phyloP scores from a whole-genome alignment of 2,329 filamentous ascomycete species.

The Geoglossum cookeanum region DNA sequence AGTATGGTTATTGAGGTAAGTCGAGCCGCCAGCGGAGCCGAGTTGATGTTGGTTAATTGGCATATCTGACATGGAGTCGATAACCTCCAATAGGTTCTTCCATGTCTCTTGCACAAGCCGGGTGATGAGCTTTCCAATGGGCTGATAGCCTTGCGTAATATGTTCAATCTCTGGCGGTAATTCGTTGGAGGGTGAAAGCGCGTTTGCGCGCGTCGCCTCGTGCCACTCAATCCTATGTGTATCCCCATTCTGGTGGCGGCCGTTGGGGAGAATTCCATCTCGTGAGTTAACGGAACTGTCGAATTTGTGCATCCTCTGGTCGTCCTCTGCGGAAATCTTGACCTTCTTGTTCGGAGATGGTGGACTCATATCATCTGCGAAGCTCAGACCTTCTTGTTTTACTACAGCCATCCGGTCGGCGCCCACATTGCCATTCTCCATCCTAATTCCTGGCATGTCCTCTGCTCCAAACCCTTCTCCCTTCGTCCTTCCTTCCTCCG shows the following conservation, averaged over 20 bases:
- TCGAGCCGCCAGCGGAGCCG: constrained; percentile 22
- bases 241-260: neutral
- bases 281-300: neutral
- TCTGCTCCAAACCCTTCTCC: constrained; percentile 10
- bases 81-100: constrained; percentile 51
- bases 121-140: constrained; percentile 54
- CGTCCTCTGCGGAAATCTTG: neutral
- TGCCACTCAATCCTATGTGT: neutral
- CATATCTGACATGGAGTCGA: constrained; percentile 51
- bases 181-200: constrained; percentile 8
- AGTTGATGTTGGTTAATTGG: constrained; percentile 37
- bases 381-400: neutral
- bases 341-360: neutral
- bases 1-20: constrained; percentile 20
- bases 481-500: constrained; percentile 12
- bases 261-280: neutral
- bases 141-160: constrained; percentile 57
- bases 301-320: neutral
- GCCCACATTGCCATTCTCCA: constrained; percentile 36
- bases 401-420: constrained; percentile 15
- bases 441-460: constrained; percentile 35
- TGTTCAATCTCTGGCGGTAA: constrained; percentile 39
- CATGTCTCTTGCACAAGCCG: constrained; percentile 71
- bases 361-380: neutral
- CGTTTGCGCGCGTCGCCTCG: neutral